Evolutionary conservation across 768 basidiomycete genomes (phyloP), one percentile per base, ranked within the genome.

Genomic region (Russula vinacea): DNA sequence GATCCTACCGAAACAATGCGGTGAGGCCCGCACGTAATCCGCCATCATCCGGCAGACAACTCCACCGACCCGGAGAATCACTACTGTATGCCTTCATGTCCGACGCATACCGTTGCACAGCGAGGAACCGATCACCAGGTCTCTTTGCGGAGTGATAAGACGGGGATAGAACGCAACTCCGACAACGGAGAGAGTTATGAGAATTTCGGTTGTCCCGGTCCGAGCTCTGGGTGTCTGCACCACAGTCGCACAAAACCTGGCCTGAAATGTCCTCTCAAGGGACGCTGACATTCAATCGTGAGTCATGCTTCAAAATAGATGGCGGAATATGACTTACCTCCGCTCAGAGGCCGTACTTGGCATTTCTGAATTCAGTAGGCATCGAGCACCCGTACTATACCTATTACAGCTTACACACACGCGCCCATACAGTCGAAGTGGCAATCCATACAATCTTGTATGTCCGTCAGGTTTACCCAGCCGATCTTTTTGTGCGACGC

Each of bases 371-470:
- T 90, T 90, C 76, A 84, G 89, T 90, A 68, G 69, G 85, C 56
- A 60, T 39, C 29, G 40, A 49, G 11, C 56, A 35, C n/a, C 29
- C 8, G 33, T n/a, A 8, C 32, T 44, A 17, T 22, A 29, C 44
- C 42, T 32, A 39, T 56, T 24, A 13, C 49, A 39, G 9, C 13
- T 42, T 29, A 29, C 29, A 29, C 53, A 42, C 37, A 55, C 35
- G 9, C 51, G 49, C 19, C 39, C 40, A 0, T 37, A 13, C 60
- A 98, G 96, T 98, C 69, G 96, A 98, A 72, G 90, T 95, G 35
- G 91, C 92, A 11, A 87, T 97, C 64, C 95, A 98, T 72, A 88
- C 88, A 4, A 92, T 98, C 66, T 82, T 98, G 6, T 97, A 92
- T 71, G 85, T 94, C 33, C 87, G 96, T 22, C 88, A 90, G 68